A percentile compares a stretch with the other conserved stretches of the same genome.
Evolutionary conservation across 441 rosid genomes (phyloP).

Genomic region (Manihot esculenta): DNA sequence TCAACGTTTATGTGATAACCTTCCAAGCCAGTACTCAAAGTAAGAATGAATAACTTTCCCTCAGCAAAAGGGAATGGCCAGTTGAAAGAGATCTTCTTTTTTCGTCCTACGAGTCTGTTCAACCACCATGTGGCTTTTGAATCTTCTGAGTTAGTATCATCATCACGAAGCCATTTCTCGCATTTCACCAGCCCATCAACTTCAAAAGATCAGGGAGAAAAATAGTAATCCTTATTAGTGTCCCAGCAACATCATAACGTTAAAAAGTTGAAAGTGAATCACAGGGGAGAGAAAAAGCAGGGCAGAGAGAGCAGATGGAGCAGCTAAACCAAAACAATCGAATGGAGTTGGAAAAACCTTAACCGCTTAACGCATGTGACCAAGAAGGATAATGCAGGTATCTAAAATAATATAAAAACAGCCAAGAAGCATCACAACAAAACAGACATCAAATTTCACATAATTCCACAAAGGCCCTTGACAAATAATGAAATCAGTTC

Average conservation of each 20-base stretch:
- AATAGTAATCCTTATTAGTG: not conserved
- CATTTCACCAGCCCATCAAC: slow-evolving; percentile 90
- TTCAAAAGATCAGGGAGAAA: slow-evolving; percentile 31
- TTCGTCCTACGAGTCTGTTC: slow-evolving; percentile 70
- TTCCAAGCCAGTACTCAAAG: slow-evolving; percentile 83
- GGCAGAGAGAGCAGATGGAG: too few species aligned
- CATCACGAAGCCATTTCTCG: slow-evolving; percentile 88
- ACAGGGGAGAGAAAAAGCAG: not conserved
- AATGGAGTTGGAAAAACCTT: not conserved
- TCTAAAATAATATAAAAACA: not conserved
- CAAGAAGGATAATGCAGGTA: not conserved
- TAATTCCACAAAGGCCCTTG: not conserved
- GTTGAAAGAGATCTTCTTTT: slow-evolving; percentile 56
- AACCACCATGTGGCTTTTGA: slow-evolving; percentile 85
- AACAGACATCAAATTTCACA: slow-evolving; percentile 6
- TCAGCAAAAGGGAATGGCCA: slow-evolving; percentile 86
- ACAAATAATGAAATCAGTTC: not conserved
- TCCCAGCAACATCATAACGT: not conserved
- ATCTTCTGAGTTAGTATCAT: slow-evolving; percentile 53
- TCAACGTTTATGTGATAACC: slow-evolving; percentile 81
- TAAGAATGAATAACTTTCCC: slow-evolving; percentile 72
- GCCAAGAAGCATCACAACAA: not conserved
- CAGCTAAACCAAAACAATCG: not conserved
- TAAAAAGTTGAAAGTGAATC: not conserved
- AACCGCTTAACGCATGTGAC: not conserved